Percentiles rank a stretch among this genome's conserved stretches.
phyloP scores from a whole-genome alignment of 164 flowering plant genomes.

The Dillenia suffruticosa region DNA sequence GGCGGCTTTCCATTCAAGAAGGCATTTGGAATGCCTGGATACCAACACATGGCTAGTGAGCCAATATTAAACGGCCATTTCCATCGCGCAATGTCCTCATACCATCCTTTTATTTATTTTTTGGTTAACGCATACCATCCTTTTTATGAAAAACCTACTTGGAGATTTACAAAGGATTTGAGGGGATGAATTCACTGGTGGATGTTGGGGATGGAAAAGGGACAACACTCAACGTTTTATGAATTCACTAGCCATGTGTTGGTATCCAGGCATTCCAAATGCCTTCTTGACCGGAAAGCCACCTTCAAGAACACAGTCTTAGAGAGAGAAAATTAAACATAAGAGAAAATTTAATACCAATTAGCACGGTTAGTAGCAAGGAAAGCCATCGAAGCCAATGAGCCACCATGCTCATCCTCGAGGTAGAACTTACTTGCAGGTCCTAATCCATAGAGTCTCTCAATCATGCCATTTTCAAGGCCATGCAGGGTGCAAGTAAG shows the following conservation, averaged over 20 bases:
- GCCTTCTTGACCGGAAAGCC: slow-evolving; percentile 6
- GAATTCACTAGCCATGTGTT: slow-evolving; percentile 9
- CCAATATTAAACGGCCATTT: slow-evolving; percentile 5
- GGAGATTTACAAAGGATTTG: slow-evolving; percentile 6
- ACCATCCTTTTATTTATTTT: too few species aligned
- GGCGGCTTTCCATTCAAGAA: slow-evolving; percentile 9
- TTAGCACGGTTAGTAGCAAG: too few species aligned
- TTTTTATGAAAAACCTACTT: neutral
- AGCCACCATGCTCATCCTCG: too few species aligned
- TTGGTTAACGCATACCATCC: too few species aligned
- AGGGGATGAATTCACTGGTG: slow-evolving; percentile 5
- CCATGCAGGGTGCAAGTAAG: neutral
- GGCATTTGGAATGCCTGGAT: slow-evolving; percentile 10
- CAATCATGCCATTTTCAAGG: neutral
- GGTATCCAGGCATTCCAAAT: slow-evolving; percentile 11
- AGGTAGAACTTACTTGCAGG: too few species aligned
- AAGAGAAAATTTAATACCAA: too few species aligned
- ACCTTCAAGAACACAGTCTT: slow-evolving; percentile 15
- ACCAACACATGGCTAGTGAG: slow-evolving; percentile 8
- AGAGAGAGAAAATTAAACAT: too few species aligned
- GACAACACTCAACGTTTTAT: neutral
- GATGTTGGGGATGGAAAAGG: slow-evolving; percentile 11
- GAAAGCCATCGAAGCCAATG: too few species aligned
- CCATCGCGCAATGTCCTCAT: neutral
- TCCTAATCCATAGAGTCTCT: neutral